Base-by-base conservation (phyloP, 2,329 filamentous ascomycete species). In the Aspergillus sp. region DNA sequence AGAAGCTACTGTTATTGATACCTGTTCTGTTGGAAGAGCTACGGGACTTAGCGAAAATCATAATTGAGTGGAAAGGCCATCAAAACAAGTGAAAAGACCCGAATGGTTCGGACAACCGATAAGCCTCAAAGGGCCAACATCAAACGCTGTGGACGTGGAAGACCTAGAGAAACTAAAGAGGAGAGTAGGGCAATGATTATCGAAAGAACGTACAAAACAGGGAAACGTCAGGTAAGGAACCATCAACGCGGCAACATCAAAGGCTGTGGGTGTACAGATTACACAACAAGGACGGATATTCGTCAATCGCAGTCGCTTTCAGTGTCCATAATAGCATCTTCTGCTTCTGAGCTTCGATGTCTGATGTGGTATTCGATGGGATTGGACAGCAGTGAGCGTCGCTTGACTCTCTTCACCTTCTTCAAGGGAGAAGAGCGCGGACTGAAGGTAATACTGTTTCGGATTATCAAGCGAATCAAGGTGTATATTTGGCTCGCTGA, bases 391-490 rank as follows among this genome's bases (percentile, higher is more conserved):
- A 41, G 4, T n/a, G 11, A 3, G 17, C 14, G 14, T 41, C 36
- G 14, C 36, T 41, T 41, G 36, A 41, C 79, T 0, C 81, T 81
- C 60, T 73, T 70, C 11, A n/a, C 80, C 17, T 78, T 76, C 32
- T 76, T 75, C 11, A n/a, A 41, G 2, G 36, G 36, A 3, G 36
- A 41, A 41, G 14, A 41, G 16, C 36, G 36, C 2, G 36, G 36
- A 9, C 36, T 41, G 14, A 41, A 16, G 9, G 36, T 4, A n/a
- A 9, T 19, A 16, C 36, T 17, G 11, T 19, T 41, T 3, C 36
- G 14, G 11, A 41, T 41, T 11, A 41, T 41, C 36, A 41, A 19
- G 36, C 36, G 36, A n/a, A 41, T 16, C 36, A 41, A 41, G 36
- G 36, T 41, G 17, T 41, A 41, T 2, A 41, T 17, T 35, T 35